Evolutionary conservation across 257 asterid species (phyloP), one percentile per base, ranked within the genome.

Genomic region (Primulina huaijiensis): DNA sequence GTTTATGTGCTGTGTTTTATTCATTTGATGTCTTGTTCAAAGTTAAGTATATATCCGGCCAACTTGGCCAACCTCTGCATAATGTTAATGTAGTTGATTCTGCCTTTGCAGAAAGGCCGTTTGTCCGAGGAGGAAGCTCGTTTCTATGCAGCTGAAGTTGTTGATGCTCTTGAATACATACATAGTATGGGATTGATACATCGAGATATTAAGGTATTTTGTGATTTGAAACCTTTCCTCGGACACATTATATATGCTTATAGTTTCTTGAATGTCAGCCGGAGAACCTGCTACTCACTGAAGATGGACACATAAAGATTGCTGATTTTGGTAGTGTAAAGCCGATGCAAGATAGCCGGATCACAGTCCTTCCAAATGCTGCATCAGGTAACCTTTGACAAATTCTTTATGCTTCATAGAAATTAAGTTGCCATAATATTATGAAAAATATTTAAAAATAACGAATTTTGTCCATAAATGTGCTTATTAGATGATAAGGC

Each of bases 301-400:
- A 83, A 17, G 99, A 91, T 70, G 99, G 99, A 62, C 99, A 94
- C 74, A 85, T 94, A 73, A 94, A 94, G 78, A 84, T 94, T 81
- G 99, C 97, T n/a, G 99, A 94, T 84, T 94, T 94, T 77, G 99
- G 99, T 63, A 94, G 98, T 43, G 99, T 94, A 62, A 94, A 91
- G 85, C 97, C 97, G 33, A 91, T 94, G 98, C 87, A 91, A 81
- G 98, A 82, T 75, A 92, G 99, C 83, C 85, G 81, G 70, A 87
- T 94, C 67, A 91, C 96, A 2, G 93, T 94, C 71, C 99, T 91
- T 68, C 98, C 98, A 38, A 94, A 94, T 76, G 99, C 99, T 25
- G 96, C 97, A 64, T 88, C 99, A 65, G 99, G 99, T 91, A 76
- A 10, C 72, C 37, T n/a, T 74, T 68, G 43, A 62, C 21, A 52